Percentiles rank a stretch among this genome's conserved stretches.
Evolutionary conservation across 2,329 filamentous ascomycete species (phyloP).

Genomic region (Nothophaeocryptopus gaeumannii): DNA sequence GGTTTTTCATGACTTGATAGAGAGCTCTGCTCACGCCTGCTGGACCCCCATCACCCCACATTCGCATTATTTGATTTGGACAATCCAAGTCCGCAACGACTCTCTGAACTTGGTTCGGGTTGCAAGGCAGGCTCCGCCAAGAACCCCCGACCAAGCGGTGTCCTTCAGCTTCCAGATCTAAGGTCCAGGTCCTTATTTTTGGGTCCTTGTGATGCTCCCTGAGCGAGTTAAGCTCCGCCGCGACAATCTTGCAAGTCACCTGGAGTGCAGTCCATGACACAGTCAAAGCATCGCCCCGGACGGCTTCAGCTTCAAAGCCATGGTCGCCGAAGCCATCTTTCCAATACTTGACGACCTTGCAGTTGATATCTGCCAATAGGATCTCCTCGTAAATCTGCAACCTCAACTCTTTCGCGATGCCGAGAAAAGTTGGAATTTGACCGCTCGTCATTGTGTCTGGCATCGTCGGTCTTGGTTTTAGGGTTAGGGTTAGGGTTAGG

Average conservation of each 20-base stretch:
- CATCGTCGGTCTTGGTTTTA: no score
- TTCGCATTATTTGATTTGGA: neutral
- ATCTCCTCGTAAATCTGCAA: neutral
- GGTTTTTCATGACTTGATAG: no score
- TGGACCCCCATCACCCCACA: neutral
- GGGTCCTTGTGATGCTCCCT: neutral
- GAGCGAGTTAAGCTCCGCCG: neutral
- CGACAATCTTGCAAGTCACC: neutral
- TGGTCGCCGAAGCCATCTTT: neutral
- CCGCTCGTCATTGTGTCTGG: no score
- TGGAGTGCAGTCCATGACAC: neutral
- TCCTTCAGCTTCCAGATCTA: neutral
- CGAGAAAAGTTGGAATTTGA: neutral
- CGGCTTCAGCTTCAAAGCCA: neutral
- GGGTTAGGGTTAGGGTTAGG: no score
- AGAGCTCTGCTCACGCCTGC: neutral
- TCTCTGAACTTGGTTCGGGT: neutral
- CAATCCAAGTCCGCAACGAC: neutral
- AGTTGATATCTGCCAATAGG: neutral
- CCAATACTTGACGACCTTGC: neutral
- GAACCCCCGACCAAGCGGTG: neutral
- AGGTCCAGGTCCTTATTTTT: neutral
- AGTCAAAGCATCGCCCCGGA: neutral
- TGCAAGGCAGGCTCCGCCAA: neutral
- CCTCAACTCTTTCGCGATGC: neutral